Conservation (phyloP, 129 eudicot species). For the Chrysanthemum lavandulifolium region DNA sequence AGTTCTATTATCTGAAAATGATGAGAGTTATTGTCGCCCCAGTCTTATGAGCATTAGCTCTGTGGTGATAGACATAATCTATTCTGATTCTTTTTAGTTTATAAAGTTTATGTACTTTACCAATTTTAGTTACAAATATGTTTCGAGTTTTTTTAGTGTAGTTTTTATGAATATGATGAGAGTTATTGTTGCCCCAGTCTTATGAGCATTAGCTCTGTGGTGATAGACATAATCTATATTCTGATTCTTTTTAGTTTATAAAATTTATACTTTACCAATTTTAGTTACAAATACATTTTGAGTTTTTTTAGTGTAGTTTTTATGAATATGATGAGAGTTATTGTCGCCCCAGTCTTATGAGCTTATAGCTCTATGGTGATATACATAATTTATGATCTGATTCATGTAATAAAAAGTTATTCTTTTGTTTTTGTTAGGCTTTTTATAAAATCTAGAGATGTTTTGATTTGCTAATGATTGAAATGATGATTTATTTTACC, state of each 20-base stretch:
- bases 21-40: slow-evolving; percentile 74
- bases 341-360: too few relatives aligned
- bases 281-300: too few relatives aligned
- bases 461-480: neutral
- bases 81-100: slow-evolving; percentile 7
- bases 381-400: too few relatives aligned
- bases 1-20: neutral
- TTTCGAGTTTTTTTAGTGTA: too few relatives aligned
- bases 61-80: slow-evolving; percentile 33
- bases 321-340: slow-evolving; percentile 13
- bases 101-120: too few relatives aligned
- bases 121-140: too few relatives aligned
- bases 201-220: slow-evolving; percentile 28
- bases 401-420: too few relatives aligned
- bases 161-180: too few relatives aligned
- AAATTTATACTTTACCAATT: too few relatives aligned
- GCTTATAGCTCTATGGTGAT: too few relatives aligned
- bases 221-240: slow-evolving; percentile 30
- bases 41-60: slow-evolving; percentile 37
- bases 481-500: slow-evolving; percentile 30
- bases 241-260: slow-evolving; percentile 5
- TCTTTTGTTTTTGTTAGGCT: too few relatives aligned
- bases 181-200: slow-evolving; percentile 55
- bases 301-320: too few relatives aligned
- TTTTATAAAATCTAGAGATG: neutral